Evolutionary conservation across 1,139 yeast species (phyloP).

Genomic region (Geotrichum fermentans): DNA sequence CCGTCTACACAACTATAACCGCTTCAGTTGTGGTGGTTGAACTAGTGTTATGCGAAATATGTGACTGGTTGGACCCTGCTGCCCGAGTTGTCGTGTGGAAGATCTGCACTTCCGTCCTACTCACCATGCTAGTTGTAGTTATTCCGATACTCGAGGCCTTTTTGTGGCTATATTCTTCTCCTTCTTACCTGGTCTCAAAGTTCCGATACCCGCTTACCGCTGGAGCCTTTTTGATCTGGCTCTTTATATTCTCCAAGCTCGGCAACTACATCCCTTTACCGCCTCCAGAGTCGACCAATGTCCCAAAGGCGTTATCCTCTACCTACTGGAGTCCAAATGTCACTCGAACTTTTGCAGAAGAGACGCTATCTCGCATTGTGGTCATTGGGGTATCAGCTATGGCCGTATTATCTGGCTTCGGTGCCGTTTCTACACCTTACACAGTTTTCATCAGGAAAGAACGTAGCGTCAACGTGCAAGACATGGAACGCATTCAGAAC

Average conservation of each 20-base stretch:
- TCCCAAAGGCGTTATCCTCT: constrained; percentile 3
- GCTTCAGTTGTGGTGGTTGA: constrained; percentile 32
- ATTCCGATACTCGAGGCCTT: constrained; percentile 37
- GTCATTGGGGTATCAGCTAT: constrained; percentile 68
- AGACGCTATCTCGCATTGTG: constrained; percentile 53
- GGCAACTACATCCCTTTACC: constrained; percentile 37
- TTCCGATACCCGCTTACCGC: constrained; percentile 22
- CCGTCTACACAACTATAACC: constrained; percentile 18
- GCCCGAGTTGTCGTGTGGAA: constrained; percentile 37
- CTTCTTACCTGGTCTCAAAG: constrained; percentile 9
- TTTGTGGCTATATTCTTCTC: constrained; percentile 17
- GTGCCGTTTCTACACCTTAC: constrained; percentile 67
- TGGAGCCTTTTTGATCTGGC: constrained; percentile 30
- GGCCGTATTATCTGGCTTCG: constrained; percentile 69
- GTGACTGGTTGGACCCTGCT: constrained; percentile 33
- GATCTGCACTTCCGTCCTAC: constrained; percentile 31
- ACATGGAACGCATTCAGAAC: constrained; percentile 36
- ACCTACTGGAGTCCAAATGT: constrained; percentile 22
- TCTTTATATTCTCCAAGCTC: constrained; percentile 33
- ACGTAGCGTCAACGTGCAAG: constrained; percentile 33
- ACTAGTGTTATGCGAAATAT: constrained; percentile 41
- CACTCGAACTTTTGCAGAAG: constrained; percentile 35
- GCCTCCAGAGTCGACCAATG: constrained; percentile 18
- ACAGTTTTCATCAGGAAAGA: constrained; percentile 35
- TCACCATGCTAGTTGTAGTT: constrained; percentile 35